Evolutionary conservation across 805 yeast genomes (phyloP), one percentile per base, ranked within the genome.

Genomic region (Torulaspora franciscae): DNA sequence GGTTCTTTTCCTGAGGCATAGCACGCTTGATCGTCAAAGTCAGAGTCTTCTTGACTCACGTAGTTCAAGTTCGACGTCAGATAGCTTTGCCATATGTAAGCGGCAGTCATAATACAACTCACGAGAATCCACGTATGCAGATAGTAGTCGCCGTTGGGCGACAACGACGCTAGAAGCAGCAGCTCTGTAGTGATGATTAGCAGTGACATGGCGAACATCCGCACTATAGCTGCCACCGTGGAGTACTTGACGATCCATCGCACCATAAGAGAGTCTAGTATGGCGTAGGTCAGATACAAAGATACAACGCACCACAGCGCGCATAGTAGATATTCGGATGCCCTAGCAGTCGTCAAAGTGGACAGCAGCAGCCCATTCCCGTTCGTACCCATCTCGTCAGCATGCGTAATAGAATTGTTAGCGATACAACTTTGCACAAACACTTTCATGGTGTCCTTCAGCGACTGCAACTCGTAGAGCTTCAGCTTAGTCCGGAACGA

Each of bases 301-400:
- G 95, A 79, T 7, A 91, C 98, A 4, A 85, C 58, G 62, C 96
- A 87, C 98, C 98, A 91, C n/a, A 91, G 63, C 0, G 90, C 90
- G 3, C 95, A 84, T 47, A 89, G 68, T 48, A 88, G 72, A 55
- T 83, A 83, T 59, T 89, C 96, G 0, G 90, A 79, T 0, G 87
- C 76, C 32, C 89, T 69, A 0, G 86, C 89, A 1, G 84, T 78
- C 17, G 80, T 59, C 15, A 73, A 61, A 40, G 62, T 58, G 43
- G 58, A 59, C 24, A 53, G 52, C 23, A 59, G 35, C 28, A 49
- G 37, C 19, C 48, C 50, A 43, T 52, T 43, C 17, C 43, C 42
- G 39, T 40, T 35, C 25, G 33, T 13, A 28, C 40, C 42, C 30
- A 23, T 36, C 7, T 26, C 27, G 15, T 22, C 28, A 6, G 30